Evolutionary conservation across 2,329 filamentous ascomycete genomes (phyloP).

Genomic region (Colletotrichum limetticola): DNA sequence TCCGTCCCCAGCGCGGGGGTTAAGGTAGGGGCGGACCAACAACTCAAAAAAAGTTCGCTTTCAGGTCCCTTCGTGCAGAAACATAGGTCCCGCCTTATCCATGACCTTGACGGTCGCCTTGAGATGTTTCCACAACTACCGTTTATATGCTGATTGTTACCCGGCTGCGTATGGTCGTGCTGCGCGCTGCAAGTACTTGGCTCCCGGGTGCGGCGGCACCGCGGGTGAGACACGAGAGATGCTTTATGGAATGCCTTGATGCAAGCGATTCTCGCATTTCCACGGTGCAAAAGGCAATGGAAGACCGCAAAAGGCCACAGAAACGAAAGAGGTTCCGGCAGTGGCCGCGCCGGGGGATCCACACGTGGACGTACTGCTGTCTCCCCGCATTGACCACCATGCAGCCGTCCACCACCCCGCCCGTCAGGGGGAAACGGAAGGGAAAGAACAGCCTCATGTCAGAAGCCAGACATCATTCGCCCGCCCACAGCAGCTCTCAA

Average conservation of each 20-base stretch:
- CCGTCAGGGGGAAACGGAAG: slow-evolving; percentile 21
- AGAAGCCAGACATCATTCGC: slow-evolving; percentile 31
- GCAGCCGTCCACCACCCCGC: slow-evolving; percentile 21
- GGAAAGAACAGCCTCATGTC: slow-evolving; percentile 25
- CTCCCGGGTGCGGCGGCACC: background rate
- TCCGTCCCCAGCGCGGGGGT: background rate
- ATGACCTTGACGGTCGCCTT: too few species aligned
- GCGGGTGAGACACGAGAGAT: background rate
- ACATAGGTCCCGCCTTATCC: background rate
- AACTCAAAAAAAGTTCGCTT: slow-evolving; percentile 6
- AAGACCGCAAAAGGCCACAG: background rate
- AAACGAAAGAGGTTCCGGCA: slow-evolving; percentile 9
- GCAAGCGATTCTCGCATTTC: background rate
- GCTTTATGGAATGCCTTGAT: slow-evolving; percentile 3
- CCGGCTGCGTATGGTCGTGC: background rate
- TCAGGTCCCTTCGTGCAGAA: slow-evolving; percentile 18
- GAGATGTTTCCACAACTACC: background rate
- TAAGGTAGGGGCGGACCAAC: background rate
- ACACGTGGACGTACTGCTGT: background rate
- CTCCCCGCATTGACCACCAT: slow-evolving; percentile 32
- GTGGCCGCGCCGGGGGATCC: slow-evolving; percentile 9
- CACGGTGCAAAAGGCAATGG: background rate
- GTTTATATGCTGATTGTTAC: background rate
- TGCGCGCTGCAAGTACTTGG: background rate
- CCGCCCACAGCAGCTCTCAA: slow-evolving; percentile 6